Evolutionary conservation across 108 stramenopile species (phyloP).

Genomic region (Mediolabrus comicus): DNA sequence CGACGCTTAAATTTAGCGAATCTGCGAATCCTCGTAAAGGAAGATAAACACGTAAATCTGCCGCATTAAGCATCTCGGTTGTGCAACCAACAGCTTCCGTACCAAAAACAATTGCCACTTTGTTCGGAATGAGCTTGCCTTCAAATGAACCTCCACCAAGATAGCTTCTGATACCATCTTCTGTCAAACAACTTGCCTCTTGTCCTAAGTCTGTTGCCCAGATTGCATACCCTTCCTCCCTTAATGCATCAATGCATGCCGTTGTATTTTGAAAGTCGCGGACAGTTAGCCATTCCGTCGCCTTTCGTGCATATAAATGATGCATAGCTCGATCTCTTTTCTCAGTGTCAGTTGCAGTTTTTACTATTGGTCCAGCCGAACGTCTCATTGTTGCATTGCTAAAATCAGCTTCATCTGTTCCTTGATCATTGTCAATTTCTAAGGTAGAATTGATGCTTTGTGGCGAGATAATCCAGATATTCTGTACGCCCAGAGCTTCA

Average conservation of each 20-base stretch:
- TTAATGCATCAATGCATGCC: constrained; percentile 64
- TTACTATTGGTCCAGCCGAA: constrained; percentile 29
- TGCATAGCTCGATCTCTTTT: constrained; percentile 59
- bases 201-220: constrained; percentile 89
- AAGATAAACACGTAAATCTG: constrained; percentile 86
- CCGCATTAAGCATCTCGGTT: constrained; percentile 68
- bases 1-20: constrained; percentile 86
- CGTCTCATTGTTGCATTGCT: constrained; percentile 8
- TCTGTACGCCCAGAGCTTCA: constrained; percentile 86
- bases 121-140: constrained; percentile 64
- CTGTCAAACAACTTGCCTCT: constrained; percentile 64
- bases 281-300: constrained; percentile 85
- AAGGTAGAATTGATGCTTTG: constrained; percentile 39
- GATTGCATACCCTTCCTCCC: constrained; percentile 56
- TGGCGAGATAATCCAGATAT: constrained; percentile 80
- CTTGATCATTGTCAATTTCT: constrained; percentile 6
- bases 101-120: constrained; percentile 89
- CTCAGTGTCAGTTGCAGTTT: constrained; percentile 55
- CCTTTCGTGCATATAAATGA: constrained; percentile 85
- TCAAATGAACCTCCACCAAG: constrained; percentile 13
- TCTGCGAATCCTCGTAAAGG: constrained; percentile 90
- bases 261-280: constrained; percentile 65
- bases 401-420: constrained; percentile 5
- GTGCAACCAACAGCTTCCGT: constrained; percentile 89
- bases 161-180: constrained; percentile 27